Base-by-base conservation (phyloP, 495 filamentous ascomycete species). In the Collariella sp. region DNA sequence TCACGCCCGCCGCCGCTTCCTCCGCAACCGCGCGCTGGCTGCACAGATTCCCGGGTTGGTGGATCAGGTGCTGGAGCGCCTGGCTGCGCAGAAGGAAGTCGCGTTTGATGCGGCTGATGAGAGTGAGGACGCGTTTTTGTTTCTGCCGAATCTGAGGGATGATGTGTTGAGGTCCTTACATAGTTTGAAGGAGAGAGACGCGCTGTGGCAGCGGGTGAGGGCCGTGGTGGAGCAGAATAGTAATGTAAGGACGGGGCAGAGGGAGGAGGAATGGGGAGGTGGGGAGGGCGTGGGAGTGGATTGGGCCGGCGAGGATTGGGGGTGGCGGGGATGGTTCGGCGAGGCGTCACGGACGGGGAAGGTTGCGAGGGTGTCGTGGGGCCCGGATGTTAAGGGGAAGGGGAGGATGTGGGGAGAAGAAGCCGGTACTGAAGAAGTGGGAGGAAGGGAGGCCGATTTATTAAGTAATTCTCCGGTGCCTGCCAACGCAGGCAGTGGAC, bases 211-310 rank as follows among this genome's bases (percentile, higher is more conserved):
- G 46, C 80, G 81, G 33, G 93, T 98, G 31, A 77, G 79, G 52
- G 78, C 74, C 22, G 83, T 96, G 39, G 90, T 98, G 2, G 94
- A 97, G 72, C 81, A 80, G 62, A 98, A 98, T 62, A 83, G 88
- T 49, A 98, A 98, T 62, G 87, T 98, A 7, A 79, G 93, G 33
- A 86, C 88, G 0, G 83, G 85, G 22, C 86, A 93, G 54, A 77
- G 90, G 19, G 91, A 97, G 70, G 79, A 84, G 83, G 45, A 86
- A 79, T 57, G 93, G 93, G 16, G 93, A 99, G 65, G 81, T 96
- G 47, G 83, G 86, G 13, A 79, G 88, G 44, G 84, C 87, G 16
- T 99, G 93, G 93, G 91, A 95, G 66, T 99, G 93, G 93, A 91
- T 96, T 65, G 93, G 93, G 0, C 77, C 82, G 9, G 71, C 56